phyloP scores from a whole-genome alignment of 2,329 filamentous ascomycete species.

The Epichloe aotearoae region DNA sequence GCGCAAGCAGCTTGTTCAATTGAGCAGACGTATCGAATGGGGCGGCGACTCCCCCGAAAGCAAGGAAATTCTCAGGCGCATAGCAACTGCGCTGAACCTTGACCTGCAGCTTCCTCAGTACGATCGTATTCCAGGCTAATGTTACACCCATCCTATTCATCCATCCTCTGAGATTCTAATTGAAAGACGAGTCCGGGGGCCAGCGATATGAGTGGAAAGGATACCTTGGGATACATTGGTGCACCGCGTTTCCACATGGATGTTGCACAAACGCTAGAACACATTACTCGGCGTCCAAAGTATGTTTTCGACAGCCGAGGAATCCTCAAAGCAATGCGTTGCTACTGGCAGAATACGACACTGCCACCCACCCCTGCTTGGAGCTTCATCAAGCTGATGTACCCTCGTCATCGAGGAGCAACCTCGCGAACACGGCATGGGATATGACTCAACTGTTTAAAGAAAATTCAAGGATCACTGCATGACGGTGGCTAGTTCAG shows the following conservation, averaged over 20 bases:
- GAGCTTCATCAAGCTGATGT: background rate
- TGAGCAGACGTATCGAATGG: slow-evolving; percentile 19
- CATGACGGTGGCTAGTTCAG: background rate
- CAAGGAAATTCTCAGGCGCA: slow-evolving; percentile 14
- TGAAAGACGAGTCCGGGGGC: no score
- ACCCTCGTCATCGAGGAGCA: background rate
- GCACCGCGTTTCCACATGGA: no score
- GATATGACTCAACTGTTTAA: background rate
- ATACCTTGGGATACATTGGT: no score
- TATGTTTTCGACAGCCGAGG: no score
- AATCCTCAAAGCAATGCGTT: no score
- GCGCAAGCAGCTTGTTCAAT: slow-evolving; percentile 12
- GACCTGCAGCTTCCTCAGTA: slow-evolving; percentile 6
- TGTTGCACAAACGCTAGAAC: no score
- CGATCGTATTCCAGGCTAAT: background rate
- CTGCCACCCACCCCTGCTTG: background rate
- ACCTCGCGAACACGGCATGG: background rate
- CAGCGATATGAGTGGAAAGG: no score
- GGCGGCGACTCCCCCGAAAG: slow-evolving; percentile 14
- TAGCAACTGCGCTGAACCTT: slow-evolving; percentile 4
- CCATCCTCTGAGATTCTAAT: no score
- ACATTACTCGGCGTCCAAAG: no score
- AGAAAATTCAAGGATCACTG: background rate
- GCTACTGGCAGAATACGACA: no score
- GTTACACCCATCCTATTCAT: background rate